phyloP scores from a whole-genome alignment of 441 rosid species.

The Gossypium trilobum region DNA sequence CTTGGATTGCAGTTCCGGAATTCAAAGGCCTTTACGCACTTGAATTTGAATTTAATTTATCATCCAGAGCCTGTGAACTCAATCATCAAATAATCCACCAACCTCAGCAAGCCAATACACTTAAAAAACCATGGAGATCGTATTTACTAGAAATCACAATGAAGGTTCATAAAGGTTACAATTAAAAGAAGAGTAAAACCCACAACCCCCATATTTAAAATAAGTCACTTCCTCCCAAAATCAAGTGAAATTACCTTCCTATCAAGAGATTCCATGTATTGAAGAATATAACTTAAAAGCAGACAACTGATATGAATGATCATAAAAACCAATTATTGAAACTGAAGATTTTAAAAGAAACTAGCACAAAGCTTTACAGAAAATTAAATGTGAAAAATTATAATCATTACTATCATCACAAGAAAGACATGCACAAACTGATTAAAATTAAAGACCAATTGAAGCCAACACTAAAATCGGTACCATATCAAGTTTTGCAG shows the following conservation, averaged over 20 bases:
- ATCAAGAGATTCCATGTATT: not conserved
- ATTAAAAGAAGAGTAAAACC: not conserved
- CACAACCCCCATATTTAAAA: not conserved
- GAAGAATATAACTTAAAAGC: not conserved
- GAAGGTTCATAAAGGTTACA: not conserved
- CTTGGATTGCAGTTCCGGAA: not conserved
- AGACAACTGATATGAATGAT: not conserved
- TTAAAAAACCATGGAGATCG: not conserved
- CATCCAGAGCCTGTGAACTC: not conserved
- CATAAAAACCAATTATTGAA: not conserved
- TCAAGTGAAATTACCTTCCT: not conserved
- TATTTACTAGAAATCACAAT: not conserved
- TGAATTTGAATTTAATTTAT: not conserved
- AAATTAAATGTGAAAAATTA: not conserved
- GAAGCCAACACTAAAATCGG: slow-evolving; percentile 16
- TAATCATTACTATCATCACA: not conserved
- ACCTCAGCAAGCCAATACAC: not conserved
- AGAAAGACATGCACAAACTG: slow-evolving; percentile 5
- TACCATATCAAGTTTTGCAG: slow-evolving; percentile 40
- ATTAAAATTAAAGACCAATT: slow-evolving; percentile 9
- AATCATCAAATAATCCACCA: slow-evolving; percentile 1
- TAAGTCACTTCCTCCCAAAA: not conserved
- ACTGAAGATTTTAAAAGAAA: not conserved
- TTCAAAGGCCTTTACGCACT: not conserved
- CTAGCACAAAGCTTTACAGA: not conserved